Base-by-base conservation (phyloP, 2,329 filamentous ascomycete species). In the Fusarium sterilihyphosum region DNA sequence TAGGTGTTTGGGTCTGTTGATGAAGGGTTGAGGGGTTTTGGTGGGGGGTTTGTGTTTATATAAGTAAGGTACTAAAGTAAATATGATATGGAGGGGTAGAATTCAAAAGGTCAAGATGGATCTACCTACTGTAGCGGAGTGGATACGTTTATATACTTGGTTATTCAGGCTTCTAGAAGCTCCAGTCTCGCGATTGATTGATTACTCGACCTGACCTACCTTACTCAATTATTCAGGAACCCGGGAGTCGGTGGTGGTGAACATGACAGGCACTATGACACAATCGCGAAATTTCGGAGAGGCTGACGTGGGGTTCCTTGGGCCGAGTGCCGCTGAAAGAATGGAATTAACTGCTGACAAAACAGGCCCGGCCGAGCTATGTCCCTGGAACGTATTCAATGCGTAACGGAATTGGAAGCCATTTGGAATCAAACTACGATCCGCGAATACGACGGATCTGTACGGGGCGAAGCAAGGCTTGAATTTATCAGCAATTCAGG, bases 211-310 rank as follows among this genome's bases (percentile, higher is more conserved):
- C 24, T 20, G 31, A 33, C 33, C 14, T 41, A 41, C 38, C 38
- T 37, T 41, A 20, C 16, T 52, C 16, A n/a, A 46, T 57, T 46
- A 52, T 60, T 60, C 64, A 65, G 49, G 31, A 54, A 22, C 18
- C 18, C 33, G 43, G 63, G 44, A 54, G 62, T 74, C 71, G 71
- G 71, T 40, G 62, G 61, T 77, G 74, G 73, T 77, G 71, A 73
- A 67, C 67, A 70, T 69, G 67, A 60, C 71, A 50, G 58, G 65
- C 59, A 46, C 37, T 50, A 78, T 78, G 76, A 77, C 76, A 78
- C 76, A 75, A 78, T 73, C 52, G 57, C 44, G 47, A 73, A 71
- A 73, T 67, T 70, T 61, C 35, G 44, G 54, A 56, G 38, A 38
- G 37, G 44, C 31, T 64, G 41, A 62, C 70, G 66, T 73, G 71